phyloP scores from a whole-genome alignment of 768 basidiomycete genomes.

The Hygrocybe punicea region DNA sequence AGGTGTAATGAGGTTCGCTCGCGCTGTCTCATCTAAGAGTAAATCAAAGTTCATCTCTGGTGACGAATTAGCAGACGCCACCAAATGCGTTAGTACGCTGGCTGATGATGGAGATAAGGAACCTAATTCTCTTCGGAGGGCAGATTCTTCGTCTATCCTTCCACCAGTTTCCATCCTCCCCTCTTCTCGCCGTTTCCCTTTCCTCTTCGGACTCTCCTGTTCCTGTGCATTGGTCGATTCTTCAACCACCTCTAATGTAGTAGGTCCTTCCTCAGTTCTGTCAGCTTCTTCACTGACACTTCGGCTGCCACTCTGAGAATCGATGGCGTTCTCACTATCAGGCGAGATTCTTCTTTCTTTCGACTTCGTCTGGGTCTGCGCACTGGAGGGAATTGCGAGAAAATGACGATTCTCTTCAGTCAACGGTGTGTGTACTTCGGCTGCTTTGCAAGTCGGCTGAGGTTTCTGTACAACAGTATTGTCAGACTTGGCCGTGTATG shows the following conservation, averaged over 20 bases:
- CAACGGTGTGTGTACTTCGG: slow-evolving; percentile 5
- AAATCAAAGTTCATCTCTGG: not conserved
- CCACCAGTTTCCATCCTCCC: not conserved
- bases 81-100: slow-evolving; percentile 38
- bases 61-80: not conserved
- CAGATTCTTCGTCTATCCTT: slow-evolving; percentile 18
- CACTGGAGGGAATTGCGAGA: slow-evolving; percentile 2
- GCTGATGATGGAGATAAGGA: slow-evolving; percentile 62
- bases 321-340: not conserved
- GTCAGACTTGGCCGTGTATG: slow-evolving; percentile 15
- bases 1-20: slow-evolving; percentile 1
- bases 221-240: not conserved
- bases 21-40: not conserved
- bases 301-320: not conserved
- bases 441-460: not conserved
- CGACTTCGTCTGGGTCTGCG: slow-evolving; percentile 21
- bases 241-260: not conserved
- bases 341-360: slow-evolving; percentile 10
- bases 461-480: not conserved
- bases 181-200: not conserved
- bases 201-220: slow-evolving; percentile 3
- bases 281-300: not conserved
- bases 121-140: slow-evolving; percentile 42
- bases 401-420: not conserved
- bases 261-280: not conserved